Conservation (phyloP, 1,139 yeast species). For the Lodderomyces orthopsilosis region DNA sequence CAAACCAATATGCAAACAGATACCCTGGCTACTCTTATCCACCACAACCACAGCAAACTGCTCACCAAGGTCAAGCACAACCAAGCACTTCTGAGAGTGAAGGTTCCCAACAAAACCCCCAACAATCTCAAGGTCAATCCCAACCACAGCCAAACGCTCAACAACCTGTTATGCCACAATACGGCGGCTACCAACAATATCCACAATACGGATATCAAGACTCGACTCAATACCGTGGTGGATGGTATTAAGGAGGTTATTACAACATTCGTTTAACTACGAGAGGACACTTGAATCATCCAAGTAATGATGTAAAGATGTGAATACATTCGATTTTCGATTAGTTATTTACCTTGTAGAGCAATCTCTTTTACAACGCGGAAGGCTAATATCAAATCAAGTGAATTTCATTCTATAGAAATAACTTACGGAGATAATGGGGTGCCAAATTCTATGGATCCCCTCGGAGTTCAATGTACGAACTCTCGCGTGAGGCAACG, state of each 20-base stretch:
- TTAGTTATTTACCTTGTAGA: neutral
- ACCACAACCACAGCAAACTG: conserved; percentile 22
- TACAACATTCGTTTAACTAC: neutral
- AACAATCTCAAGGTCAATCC: conserved; percentile 15
- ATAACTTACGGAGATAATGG: too few relatives aligned
- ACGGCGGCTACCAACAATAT: conserved; percentile 48
- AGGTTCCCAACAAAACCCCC: conserved; percentile 7
- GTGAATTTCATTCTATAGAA: too few relatives aligned
- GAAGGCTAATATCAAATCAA: too few relatives aligned
- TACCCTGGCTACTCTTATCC: conserved; percentile 40
- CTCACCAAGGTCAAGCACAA: conserved; percentile 10
- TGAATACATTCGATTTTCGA: neutral
- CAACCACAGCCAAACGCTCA: conserved; percentile 20
- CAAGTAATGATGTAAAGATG: neutral
- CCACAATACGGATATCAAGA: conserved; percentile 53
- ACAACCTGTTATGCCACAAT: conserved; percentile 42
- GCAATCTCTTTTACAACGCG: too few relatives aligned
- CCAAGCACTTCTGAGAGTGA: conserved; percentile 7
- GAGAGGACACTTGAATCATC: neutral
- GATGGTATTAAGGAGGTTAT: conserved; percentile 26
- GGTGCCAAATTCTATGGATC: too few relatives aligned
- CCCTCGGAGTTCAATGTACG: too few relatives aligned
- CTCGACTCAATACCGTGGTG: conserved; percentile 40
- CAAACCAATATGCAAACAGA: conserved; percentile 36
- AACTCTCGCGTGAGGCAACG: too few relatives aligned